Evolutionary conservation across 805 yeast genomes (phyloP), one percentile per base, ranked within the genome.

Genomic region (Yueomyces sinensis): DNA sequence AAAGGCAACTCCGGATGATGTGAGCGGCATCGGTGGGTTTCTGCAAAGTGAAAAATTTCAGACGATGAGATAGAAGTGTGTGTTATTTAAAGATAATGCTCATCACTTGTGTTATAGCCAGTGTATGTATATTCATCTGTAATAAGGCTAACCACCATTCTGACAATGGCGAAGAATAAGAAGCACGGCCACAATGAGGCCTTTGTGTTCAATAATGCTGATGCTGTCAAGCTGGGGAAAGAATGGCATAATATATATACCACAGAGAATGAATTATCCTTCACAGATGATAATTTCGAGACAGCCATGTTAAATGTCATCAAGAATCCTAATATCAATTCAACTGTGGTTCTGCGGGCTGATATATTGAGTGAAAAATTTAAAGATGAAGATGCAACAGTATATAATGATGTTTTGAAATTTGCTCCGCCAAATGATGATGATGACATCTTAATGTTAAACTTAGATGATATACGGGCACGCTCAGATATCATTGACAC

Each of bases 291-390:
- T 4, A 82, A 84, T 56, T 84, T 76, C 49, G 76, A 73, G 37
- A 59, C 61, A 3, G 95, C 95, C 5, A 79, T 84, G 87, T 56
- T 70, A 30, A 82, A 83, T 54, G 65, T 84, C 40, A 80, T 84
- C 35, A 66, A 69, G 39, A 83, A 82, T 42, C 95, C 95, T 14
- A 82, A 86, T 52, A 81, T 84, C 58, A 89, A 87, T 58, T 87
- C 96, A 9, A 81, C 95, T 0, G 91, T 84, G 25, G 80, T 87
- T 24, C 62, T 89, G 57, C 63, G 97, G 44, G 94, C 96, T 0
- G 96, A 89, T 57, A 73, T 86, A 17, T 52, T 82, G 31, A 62
- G 63, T 30, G 79, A 75, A 43, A 60, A 59, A 37, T 56, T 47
- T 5, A 73, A 63, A 46, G 64, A 60, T 17, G 30, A 37, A 17